Conservation (phyloP, 202 grass and related monocot genomes). For the Hordeum pubiflorum region DNA sequence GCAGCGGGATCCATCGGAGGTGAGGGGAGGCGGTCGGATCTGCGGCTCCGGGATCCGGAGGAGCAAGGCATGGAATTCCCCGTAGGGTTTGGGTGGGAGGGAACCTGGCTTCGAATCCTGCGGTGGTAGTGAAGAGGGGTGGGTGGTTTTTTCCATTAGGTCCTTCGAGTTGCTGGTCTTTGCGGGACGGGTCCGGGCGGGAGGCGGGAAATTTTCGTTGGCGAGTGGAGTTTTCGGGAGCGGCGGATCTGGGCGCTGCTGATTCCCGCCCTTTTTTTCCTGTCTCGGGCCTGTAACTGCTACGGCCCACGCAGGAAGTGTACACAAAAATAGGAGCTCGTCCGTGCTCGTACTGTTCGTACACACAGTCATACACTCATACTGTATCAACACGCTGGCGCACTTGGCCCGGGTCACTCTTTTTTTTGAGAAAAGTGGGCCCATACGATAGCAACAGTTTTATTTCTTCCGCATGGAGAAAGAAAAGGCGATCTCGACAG, state of each 20-base stretch:
- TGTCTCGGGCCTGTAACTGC: not conserved
- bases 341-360: not conserved
- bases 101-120: not conserved
- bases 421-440: too few relatives aligned
- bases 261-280: slow-evolving; percentile 33
- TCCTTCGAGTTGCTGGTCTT: not conserved
- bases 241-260: not conserved
- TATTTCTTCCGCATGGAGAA: too few relatives aligned
- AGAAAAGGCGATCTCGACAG: too few relatives aligned
- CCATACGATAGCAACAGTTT: too few relatives aligned
- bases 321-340: not conserved
- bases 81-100: not conserved
- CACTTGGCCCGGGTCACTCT: too few relatives aligned
- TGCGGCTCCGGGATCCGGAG: not conserved
- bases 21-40: slow-evolving; percentile 19
- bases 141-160: slow-evolving; percentile 10
- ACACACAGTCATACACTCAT: not conserved
- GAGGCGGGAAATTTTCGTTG: slow-evolving; percentile 39
- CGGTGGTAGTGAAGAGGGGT: slow-evolving; percentile 3
- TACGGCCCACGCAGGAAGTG: not conserved
- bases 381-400: too few relatives aligned
- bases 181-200: not conserved
- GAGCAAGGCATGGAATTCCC: slow-evolving; percentile 11
- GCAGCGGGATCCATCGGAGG: slow-evolving; percentile 10
- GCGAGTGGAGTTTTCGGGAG: slow-evolving; percentile 6